Evolutionary conservation across 768 basidiomycete species (phyloP), one percentile per base, ranked within the genome.

Genomic region (Lentinus tigrinus): DNA sequence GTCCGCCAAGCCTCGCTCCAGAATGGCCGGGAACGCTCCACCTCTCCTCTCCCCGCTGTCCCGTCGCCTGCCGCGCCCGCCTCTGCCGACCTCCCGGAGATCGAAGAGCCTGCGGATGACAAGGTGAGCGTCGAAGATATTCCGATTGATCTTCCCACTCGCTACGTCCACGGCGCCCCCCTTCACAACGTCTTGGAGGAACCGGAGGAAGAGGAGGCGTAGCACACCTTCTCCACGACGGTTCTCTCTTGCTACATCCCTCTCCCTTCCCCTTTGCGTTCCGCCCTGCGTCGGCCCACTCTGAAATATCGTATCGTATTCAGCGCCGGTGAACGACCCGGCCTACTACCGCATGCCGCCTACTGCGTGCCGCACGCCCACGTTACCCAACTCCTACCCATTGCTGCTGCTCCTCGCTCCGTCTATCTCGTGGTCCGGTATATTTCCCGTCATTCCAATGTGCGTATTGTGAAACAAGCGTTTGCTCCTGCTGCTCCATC

Each of bases 161-260:
- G 90, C 42, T 94, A 94, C 67, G 70, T 91, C 14, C 92, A 94
- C 65, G 92, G 92, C 24, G 89, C 89, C 8, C 92, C 92, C 27
- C 77, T 94, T 66, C 89, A 93, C 63, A 93, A 93, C 60, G 92
- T 94, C 40, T 23, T 92, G 47, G 92, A 93, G 69, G 91, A 92
- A 65, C 87, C 89, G 57, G 69, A 68, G 57, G 63, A 66, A 53
- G 66, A 68, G 57, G 52, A 62, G 49, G 60, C 59, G 55, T 56
- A 61, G 54, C 34, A 9, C 54, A 60, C 53, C 54, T 61, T 52
- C 54, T 49, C 37, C 49, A 39, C 43, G 37, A 52, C 44, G 54
- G 54, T 56, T 61, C 52, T 56, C 51, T 43, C 24, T 56, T 38
- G 28, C 44, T 26, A 43, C 27, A 42, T 54, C 27, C 50, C 16